Evolutionary conservation across 2,329 filamentous ascomycete genomes (phyloP), one percentile per base, ranked within the genome.

Genomic region (Scolecobasidium constrictum): DNA sequence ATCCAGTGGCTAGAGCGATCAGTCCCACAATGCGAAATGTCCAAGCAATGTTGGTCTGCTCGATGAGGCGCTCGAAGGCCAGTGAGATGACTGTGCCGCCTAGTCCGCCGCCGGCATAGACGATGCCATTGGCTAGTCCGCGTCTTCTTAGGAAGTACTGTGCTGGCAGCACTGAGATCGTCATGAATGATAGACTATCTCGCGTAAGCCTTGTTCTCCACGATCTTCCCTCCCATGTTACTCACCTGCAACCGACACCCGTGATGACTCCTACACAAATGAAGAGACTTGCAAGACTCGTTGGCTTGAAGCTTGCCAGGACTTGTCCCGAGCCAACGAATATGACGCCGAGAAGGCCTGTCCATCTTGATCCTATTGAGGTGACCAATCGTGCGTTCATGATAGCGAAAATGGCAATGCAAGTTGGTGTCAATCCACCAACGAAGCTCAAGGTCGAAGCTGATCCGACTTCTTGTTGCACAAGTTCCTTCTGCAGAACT

Each of bases 391-490:
- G 62, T 0, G 71, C 68, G 48, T 72, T 73, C 5, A 70, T 48
- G 4, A 78, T 62, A 0, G 71, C 75, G 40, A 73, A 61, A 1
- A 69, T 62, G 0, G 70, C 69, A 23, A 74, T 68, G 43, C 69
- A 63, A 0, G 71, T 66, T 2, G 69, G 59, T 6, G 65, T 62
- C 11, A 79, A 50, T 1, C 69, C 73, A 2, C 75, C 76, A 3
- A 80, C 70, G 47, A 78, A 81, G 2, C 73, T 69, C 17, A 81
- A 59, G 1, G 70, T 75, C 0, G 69, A 69, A 0, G 73, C 62
- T 0, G 65, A 64, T 1, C 65, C 65, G 1, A 77, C 56, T 0
- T 62, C 61, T 7, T 67, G 57, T 23, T 68, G 57, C 3, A 77
- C 67, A 1, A 81, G 63, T 0, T 68, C 74, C 3, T 65, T 64